These are phyloP conservation scores for Naumovozyma dairenensis DNA, from an alignment of 805 yeast genomes.

Conservation along the genomic window DNA sequence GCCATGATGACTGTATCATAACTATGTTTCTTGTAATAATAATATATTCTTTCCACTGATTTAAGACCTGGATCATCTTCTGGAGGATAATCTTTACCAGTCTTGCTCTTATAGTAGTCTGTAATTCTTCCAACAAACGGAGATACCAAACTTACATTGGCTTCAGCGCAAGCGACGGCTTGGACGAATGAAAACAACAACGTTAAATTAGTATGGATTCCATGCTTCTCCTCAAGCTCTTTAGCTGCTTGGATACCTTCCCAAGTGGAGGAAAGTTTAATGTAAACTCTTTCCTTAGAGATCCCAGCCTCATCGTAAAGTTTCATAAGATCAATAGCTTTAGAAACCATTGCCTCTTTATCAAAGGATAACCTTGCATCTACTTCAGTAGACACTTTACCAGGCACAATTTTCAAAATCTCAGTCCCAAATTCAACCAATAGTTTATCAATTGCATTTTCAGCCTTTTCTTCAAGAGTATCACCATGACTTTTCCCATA, in stretches of 20 bases:
- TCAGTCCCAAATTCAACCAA: slow-evolving; percentile 94
- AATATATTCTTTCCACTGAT: slow-evolving; percentile 80
- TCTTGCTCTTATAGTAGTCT: slow-evolving; percentile 94
- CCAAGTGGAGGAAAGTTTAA: slow-evolving; percentile 96
- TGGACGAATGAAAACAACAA: slow-evolving; percentile 89
- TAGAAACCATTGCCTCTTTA: slow-evolving; percentile 85
- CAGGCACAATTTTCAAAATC: slow-evolving; percentile 91
- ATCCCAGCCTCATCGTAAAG: slow-evolving; percentile 82
- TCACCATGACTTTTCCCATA: slow-evolving; percentile 63
- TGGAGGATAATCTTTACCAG: slow-evolving; percentile 77
- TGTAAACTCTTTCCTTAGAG: slow-evolving; percentile 78
- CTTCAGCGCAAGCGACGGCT: slow-evolving; percentile 99
- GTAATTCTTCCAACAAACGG: slow-evolving; percentile 98
- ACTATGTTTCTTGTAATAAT: slow-evolving; percentile 95
- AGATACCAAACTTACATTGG: slow-evolving; percentile 87
- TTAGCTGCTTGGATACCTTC: slow-evolving; percentile 99
- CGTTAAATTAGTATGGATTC: slow-evolving; percentile 90
- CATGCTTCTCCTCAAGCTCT: slow-evolving; percentile 84
- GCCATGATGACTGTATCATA: slow-evolving; percentile 99
- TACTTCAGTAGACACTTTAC: slow-evolving; percentile 98
- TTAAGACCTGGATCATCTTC: slow-evolving; percentile 89
- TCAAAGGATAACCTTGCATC: slow-evolving; percentile 97
- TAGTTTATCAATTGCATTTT: slow-evolving; percentile 79
- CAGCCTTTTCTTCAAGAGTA: slow-evolving; percentile 49
- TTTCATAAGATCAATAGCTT: slow-evolving; percentile 84